Evolutionary conservation across 1,139 yeast genomes (phyloP), one percentile per base, ranked within the genome.

Genomic region (Geotrichum fermentans): DNA sequence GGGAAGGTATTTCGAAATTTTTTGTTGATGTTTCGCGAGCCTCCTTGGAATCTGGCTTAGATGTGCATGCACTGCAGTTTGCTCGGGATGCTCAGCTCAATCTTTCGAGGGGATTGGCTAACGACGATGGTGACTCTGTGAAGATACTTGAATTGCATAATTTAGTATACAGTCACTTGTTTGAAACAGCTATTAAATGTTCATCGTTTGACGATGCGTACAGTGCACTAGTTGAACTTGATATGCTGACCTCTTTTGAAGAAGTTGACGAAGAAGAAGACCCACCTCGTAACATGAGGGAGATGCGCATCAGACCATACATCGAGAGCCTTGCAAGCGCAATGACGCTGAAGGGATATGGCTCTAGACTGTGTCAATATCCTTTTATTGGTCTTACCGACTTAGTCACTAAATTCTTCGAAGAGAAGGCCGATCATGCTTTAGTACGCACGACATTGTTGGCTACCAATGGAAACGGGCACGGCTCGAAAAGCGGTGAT

Each of bases 11-110:
- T 21, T 36, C 55, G 4, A 36, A 39, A 13, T 58, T 51, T 43
- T 50, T 49, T 26, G 43, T 29, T 16, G 49, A 41, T 14, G 47
- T 45, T 14, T 43, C 55, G 0, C 21, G 32, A 20, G 45, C 49
- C n/a, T 54, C 54, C 14, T 43, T 46, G 7, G 55, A 64, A 8
- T 40, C 37, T 40, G 58, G 72, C 53, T 88, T 83, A 59, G 77
- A 80, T 53, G 67, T 82, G 20, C 68, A 45, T 6, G 54, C 58
- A 1, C 46, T 55, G 2, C 40, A 43, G 45, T 43, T 55, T 20
- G 54, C 53, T 4, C 47, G 51, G 36, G 47, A 45, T 22, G 54
- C 57, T 4, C 46, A 43, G 18, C 43, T 40, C 3, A 44, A 41
- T 33, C 42, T 52, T 16, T 11, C 40, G 34, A 28, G 45, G 34